Evolutionary conservation across 2,329 filamentous ascomycete genomes (phyloP), one percentile per base, ranked within the genome.

Genomic region (Simplicillium sp.): DNA sequence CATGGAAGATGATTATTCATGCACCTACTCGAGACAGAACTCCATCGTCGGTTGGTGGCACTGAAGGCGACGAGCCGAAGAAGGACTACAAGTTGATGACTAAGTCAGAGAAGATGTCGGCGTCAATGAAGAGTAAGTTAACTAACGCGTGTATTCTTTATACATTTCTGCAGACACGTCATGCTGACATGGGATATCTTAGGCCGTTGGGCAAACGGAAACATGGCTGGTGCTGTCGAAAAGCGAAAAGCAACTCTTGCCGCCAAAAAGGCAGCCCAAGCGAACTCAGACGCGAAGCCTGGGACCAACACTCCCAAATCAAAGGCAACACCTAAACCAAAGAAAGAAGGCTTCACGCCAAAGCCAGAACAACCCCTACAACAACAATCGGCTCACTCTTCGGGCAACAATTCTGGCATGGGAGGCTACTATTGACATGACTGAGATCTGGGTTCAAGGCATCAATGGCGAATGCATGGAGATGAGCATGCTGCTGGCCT

Each of bases 61-160:
- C 56, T 4, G 60, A 61, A 11, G 57, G 51, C 12, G 65, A 68
- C 18, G 65, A 70, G 43, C 51, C 54, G 14, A 54, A 49, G 36
- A 77, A 78, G 59, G 72, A 77, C 39, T 79, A 79, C 50, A 69
- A 70, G 29, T 65, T 70, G 34, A 78, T 79, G 74, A 78, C 73
- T 37, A 80, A 80, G 60, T 77, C 73, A 25, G 75, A 80, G 59
- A 80, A 80, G 65, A 79, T 80, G 75, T 76, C 71, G n/a, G 68
- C 68, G 14, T 78, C 74, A 3, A 80, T 80, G 75, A 77, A 77
- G 62, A 73, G 75, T 78, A 63, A 61, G 68, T 57, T 33, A 36
- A 11, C 37, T 18, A 29, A 20, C 28, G 15, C 42, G 29, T 38
- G 11, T 37, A 6, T 18, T 7, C 14, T 15, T 11, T 16, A 28